A percentile compares a stretch with the other conserved stretches of the same genome.
Conservation (phyloP, 257 asterid genomes). For the Fraxinus pennsylvanica region DNA sequence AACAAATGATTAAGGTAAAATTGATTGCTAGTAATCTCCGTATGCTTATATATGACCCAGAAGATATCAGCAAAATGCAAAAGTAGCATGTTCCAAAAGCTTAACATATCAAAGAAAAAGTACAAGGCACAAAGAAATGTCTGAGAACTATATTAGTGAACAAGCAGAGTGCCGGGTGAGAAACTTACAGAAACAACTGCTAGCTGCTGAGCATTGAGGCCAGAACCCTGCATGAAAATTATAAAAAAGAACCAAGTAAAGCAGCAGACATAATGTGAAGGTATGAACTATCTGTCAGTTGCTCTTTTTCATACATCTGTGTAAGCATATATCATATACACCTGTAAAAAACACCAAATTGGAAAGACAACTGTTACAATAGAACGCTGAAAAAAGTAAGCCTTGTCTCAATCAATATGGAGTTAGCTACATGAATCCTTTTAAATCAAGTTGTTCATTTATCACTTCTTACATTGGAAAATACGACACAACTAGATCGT, state of each 20-base stretch:
- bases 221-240: conserved; percentile 56
- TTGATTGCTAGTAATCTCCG: neutral
- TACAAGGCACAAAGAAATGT: neutral
- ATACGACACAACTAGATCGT: neutral
- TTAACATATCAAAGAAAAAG: too few species aligned
- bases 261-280: conserved; percentile 43
- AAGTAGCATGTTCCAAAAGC: neutral
- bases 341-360: conserved; percentile 48
- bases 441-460: neutral
- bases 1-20: neutral
- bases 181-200: conserved; percentile 87
- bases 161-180: neutral
- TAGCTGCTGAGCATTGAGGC: conserved; percentile 80
- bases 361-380: conserved; percentile 20
- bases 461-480: neutral
- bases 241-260: conserved; percentile 26
- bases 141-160: neutral
- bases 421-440: neutral
- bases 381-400: neutral
- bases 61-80: conserved; percentile 14
- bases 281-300: conserved; percentile 52
- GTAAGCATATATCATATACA: conserved; percentile 80
- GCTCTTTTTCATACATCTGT: conserved; percentile 79
- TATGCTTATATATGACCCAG: neutral
- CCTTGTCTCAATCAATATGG: neutral